Evolutionary conservation across 1,139 yeast genomes (phyloP), one percentile per base, ranked within the genome.

Genomic region (Blastobotrys buckinghamii): DNA sequence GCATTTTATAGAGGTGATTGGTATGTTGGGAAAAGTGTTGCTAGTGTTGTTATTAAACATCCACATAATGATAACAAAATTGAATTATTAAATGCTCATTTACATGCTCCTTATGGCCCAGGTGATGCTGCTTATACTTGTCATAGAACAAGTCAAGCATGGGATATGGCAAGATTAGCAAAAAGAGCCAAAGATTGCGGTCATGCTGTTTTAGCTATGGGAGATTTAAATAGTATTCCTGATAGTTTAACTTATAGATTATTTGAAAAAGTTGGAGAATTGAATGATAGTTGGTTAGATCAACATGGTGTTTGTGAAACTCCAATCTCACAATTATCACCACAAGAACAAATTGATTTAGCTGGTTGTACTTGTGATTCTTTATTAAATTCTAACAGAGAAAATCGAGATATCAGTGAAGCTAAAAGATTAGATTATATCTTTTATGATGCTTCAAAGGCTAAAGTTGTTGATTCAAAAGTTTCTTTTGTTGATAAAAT

Each of bases 1-100:
- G 98, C 98, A 0, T 83, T 94, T 54, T 84, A 79, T 69, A 71
- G 97, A 52, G 99, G 99, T 27, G 99, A 92, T 65, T 92, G 97
- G 96, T 87, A 78, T 57, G 99, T 94, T 22, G 99, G 99, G 2
- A 92, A 92, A 64, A 78, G 94, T 22, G 78, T 89, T 19, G 86
- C 95, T 0, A 81, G 89, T 2, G 85, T 95, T 0, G 67, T 83
- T 13, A 71, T 90, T 41, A 70, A 71, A 47, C 82, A 84, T 8
- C 71, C 76, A 7, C 7, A n/a, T 10, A 60, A 68, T 1, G 73
- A 74, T 15, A 67, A 74, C 17, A 87, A 83, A 15, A 70, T 92
- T 43, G 97, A 95, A 13, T 67, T 94, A 8, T 71, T 92, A 60
- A 90, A 90, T 61, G 83, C 95, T 16, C 99, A 92, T 63, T 84